Evolutionary conservation across 345 rosid species (phyloP).

Genomic region (Hevea brasiliensis): DNA sequence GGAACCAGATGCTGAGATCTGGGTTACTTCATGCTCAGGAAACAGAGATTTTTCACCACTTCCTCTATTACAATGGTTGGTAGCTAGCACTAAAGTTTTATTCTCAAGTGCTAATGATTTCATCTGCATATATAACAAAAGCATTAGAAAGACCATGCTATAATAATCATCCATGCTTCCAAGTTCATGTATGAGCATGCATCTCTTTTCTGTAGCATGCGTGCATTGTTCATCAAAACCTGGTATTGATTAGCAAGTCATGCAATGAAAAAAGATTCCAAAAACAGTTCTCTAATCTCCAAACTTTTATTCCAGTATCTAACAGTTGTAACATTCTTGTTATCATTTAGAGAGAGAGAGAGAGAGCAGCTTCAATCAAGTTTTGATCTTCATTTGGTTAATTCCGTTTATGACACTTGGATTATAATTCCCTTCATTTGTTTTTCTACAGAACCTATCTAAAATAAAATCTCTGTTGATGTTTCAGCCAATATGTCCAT

Average conservation of each 20-base stretch:
- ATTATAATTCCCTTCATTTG: background rate
- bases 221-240: background rate
- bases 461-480: background rate
- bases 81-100: conserved; percentile 40
- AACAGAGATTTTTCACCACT: conserved; percentile 17
- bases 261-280: background rate
- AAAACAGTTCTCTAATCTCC: background rate
- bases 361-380: background rate
- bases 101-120: conserved; percentile 62
- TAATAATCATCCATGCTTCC: background rate
- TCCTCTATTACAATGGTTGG: conserved; percentile 18
- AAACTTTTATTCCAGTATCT: background rate
- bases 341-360: background rate
- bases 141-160: background rate
- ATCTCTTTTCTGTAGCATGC: background rate
- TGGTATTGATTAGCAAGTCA: background rate
- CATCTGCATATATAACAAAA: conserved; percentile 43
- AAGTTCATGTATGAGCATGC: background rate
- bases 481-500: background rate
- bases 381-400: background rate
- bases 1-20: conserved; percentile 23
- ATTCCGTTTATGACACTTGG: background rate
- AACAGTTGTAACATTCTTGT: background rate
- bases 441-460: background rate
- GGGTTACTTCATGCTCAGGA: conserved; percentile 28